Base-by-base conservation (phyloP, 768 basidiomycete genomes). In the Leccinum incarnatum region DNA sequence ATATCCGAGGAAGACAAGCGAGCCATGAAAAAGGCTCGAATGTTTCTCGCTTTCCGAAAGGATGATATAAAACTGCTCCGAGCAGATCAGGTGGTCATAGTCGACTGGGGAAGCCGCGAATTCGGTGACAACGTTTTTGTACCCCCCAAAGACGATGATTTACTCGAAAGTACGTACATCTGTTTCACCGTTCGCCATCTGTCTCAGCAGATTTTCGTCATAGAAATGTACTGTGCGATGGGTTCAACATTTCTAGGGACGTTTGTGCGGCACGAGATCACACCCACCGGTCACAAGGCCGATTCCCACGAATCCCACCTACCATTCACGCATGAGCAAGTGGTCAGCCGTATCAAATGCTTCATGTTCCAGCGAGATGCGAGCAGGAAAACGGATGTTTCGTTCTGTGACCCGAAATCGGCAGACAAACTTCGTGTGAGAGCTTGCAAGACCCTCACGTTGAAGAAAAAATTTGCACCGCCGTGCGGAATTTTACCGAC, bases 181-280 rank as follows among this genome's bases (percentile, higher is more conserved):
- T 8, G n/a, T 25, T n/a, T 1, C 3, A 17, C 29, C 15, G 29
- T 14, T 46, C 8, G 23, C 40, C 12, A 25, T 32, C 23, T 5
- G 10, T 12, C 19, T 29, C 15, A 46, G 17, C 32, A 42, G 2
- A 32, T 29, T 11, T 10, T 42, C n/a, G 5, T 42, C 21, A 4
- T 30, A 64, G 63, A 56, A 45, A 47, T 64, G 63, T 64, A 64
- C 37, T 19, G 23, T 19, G 51, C 52, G 8, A 55, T 65, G 64
- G 64, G 60, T 14, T 57, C 59, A 5, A 25, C 45, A 19, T 65
- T 46, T 50, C 47, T 64, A 21, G 59, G 64, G 27, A 55, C 29
- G 14, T 52, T 53, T 29, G 59, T 64, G 19, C 53, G 5, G 11
- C 25, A 65, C 30, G 30, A 57, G 7, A 40, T 64, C 32, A 2